Evolutionary conservation across 2,329 filamentous ascomycete genomes (phyloP), one percentile per base, ranked within the genome.

Genomic region (Byssoonygena ceratinophila): DNA sequence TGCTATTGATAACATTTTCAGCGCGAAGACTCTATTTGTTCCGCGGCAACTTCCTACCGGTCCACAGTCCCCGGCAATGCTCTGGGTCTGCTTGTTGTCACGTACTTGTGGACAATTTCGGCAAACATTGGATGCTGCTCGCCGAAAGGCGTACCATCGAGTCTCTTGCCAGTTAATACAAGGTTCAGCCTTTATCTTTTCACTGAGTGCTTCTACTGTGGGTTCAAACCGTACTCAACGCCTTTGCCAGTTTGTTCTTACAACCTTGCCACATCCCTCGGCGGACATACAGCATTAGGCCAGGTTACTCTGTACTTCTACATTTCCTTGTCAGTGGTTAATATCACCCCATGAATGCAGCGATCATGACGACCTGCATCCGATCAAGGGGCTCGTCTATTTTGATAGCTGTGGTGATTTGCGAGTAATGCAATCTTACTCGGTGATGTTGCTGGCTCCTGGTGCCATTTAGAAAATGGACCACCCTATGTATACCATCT

Each of bases 121-220:
- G 81, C 77, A 37, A 66, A 66, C 29, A 59, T 66, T 36, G 80
- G 80, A 8, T 74, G 71, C 55, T 82, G 79, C 63, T 82, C 56
- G 82, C 79, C 1, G 70, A 74, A 0, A 78, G 80, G n/a, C 76
- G 81, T 6, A 80, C 78, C 55, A 70, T 83, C 2, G 84, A 80
- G 80, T 69, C 68, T 9, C 60, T 71, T 29, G 77, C 45, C 9
- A 31, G 45, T n/a, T n/a, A n/a, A n/a, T n/a, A n/a, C n/a, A n/a
- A n/a, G n/a, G 45, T 31, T 31, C 5, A 5, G 27, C 27, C 27
- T 5, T 81, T 1, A 71, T 74, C 47, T 79, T 77, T 1, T 71
- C 72, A 31, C 70, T 81, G 8, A 78, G 77, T 77, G 76, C 52
- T 79, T 81, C 57, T 76, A 78, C 23, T n/a, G 68, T 80, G 8